Evolutionary conservation across 2,329 filamentous ascomycete genomes (phyloP), one percentile per base, ranked within the genome.

Genomic region (Hawksworthiomyces lignivorus): DNA sequence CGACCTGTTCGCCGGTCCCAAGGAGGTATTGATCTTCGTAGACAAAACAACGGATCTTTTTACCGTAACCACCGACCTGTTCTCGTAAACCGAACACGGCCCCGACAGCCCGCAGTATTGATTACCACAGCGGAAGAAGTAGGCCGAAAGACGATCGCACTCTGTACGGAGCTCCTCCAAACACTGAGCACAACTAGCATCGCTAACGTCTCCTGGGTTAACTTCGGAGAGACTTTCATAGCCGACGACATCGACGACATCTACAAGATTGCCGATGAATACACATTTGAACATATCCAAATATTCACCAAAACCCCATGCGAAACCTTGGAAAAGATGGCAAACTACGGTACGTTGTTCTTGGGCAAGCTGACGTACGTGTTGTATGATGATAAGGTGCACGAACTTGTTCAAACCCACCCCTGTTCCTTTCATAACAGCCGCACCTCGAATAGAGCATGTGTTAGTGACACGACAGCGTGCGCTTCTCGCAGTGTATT

Each of bases 1-100:
- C 43, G 71, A 75, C 49, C 58, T 75, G 2, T 62, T 70, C 17
- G 72, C 72, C 0, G 72, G 72, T 0, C 72, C 72, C 10, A 74
- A 70, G 0, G 72, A 76, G 51, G 56, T 73, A 15, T 56, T 73
- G 9, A 62, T 74, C 24, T 65, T 73, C 1, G 68, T 69, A 3
- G 70, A 74, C 43, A 61, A 65, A 30, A 42, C 55, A 2, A 68
- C 69, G 1, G 65, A 72, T 52, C 63, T 67, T 0, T 65, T 65
- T 40, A 65, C 59, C 2, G 52, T 65, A 2, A 69, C 69, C 2
- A 66, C 61, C 1, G 68, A 73, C 45, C 51, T 73, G 9, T 53
- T 73, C 2, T 66, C 48, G 0, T 69, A 73, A 49, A 68, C 68
- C 4, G 68, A 73, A 47, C 72, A 75, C 49, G 71, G 71, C 0